A percentile compares a stretch with the other conserved stretches of the same genome.
Conservation (phyloP, 2,329 filamentous ascomycete species). For the Verticillium albo-atrum region DNA sequence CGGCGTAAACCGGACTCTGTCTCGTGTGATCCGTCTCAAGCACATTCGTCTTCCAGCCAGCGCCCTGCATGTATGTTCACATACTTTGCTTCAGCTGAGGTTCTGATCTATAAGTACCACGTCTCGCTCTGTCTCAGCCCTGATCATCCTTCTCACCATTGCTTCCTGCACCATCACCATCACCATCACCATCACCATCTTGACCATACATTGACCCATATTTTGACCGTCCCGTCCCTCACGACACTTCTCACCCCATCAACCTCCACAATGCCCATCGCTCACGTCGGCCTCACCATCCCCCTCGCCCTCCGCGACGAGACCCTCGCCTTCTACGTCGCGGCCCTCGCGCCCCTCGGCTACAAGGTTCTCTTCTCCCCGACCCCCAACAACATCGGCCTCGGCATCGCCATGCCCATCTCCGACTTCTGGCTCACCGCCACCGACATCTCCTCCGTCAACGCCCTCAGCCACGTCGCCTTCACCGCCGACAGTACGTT, state of each 20-base stretch:
- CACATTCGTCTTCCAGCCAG: neutral
- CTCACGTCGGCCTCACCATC: conserved; percentile 26
- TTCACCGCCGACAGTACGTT: conserved; percentile 24
- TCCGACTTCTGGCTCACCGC: conserved; percentile 24
- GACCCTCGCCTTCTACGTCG: conserved; percentile 26
- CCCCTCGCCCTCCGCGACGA: conserved; percentile 21
- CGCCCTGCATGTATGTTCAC: neutral
- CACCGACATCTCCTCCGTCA: conserved; percentile 8
- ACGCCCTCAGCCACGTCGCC: conserved; percentile 21
- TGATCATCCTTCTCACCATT: neutral
- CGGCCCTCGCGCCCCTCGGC: conserved; percentile 28
- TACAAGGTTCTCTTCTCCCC: conserved; percentile 24
- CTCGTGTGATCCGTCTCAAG: neutral
- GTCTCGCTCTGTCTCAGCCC: neutral
- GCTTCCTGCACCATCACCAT: neutral
- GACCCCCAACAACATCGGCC: conserved; percentile 23
- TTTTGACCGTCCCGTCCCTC: neutral
- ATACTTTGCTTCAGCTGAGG: neutral
- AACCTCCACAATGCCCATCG: conserved; percentile 25
- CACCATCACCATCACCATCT: neutral
- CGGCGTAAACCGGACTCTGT: neutral
- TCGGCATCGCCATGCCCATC: conserved; percentile 19
- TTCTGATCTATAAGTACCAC: neutral
- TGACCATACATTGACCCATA: too few species aligned
- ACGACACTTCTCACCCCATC: neutral